phyloP scores from a whole-genome alignment of 768 basidiomycete genomes.

The Amanita pseudoporphyria region DNA sequence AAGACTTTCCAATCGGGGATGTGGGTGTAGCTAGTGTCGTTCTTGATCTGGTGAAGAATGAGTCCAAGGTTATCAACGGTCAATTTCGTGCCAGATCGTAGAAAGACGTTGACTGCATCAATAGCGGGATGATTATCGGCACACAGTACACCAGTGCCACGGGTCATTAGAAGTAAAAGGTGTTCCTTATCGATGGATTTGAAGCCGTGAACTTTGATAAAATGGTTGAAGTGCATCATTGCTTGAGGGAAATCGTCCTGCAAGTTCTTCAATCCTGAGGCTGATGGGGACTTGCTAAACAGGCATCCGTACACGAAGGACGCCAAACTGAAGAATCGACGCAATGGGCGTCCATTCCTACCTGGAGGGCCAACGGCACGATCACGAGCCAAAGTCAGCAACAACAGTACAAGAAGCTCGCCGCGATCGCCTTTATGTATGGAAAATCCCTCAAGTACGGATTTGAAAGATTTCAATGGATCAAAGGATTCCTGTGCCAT shows the following conservation, averaged over 20 bases:
- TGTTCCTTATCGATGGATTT: constrained; percentile 11
- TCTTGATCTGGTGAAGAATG: constrained; percentile 3
- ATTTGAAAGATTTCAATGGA: no score
- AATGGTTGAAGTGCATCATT: no score
- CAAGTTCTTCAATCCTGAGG: no score
- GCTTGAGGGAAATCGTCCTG: no score
- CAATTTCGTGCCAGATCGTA: not conserved
- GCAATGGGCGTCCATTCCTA: not conserved
- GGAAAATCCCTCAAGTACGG: no score
- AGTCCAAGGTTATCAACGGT: constrained; percentile 1
- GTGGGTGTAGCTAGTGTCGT: constrained; percentile 1
- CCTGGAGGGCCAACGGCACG: not conserved
- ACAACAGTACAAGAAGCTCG: no score
- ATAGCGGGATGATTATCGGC: not conserved
- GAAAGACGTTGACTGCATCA: constrained; percentile 2
- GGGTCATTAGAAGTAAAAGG: constrained; percentile 9
- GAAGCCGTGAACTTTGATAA: not conserved
- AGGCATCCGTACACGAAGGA: not conserved
- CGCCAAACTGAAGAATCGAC: not conserved
- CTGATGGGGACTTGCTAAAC: not conserved
- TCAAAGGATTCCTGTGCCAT: no score
- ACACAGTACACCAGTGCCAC: no score
- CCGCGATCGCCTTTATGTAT: no score
- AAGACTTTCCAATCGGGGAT: not conserved
- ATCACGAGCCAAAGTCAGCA: no score